phyloP scores from a whole-genome alignment of 2,329 filamentous ascomycete species.

The Ceratocystis diversiconidia region DNA sequence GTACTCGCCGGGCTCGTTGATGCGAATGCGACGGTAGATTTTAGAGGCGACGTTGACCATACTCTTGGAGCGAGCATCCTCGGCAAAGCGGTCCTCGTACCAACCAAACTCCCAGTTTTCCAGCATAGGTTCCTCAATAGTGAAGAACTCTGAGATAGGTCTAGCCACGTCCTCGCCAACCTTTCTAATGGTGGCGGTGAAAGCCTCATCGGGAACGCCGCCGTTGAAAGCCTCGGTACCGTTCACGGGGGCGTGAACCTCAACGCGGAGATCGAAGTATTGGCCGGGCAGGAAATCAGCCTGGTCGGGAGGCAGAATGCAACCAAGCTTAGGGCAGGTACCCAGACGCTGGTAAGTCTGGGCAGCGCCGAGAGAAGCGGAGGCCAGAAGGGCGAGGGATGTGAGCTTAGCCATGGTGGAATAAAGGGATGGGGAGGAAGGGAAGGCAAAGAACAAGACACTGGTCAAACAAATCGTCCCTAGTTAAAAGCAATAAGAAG shows the following conservation, averaged over 20 bases:
- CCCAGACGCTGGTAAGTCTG: constrained; percentile 48
- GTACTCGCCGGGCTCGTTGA: constrained; percentile 70
- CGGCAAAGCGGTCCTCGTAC: constrained; percentile 71
- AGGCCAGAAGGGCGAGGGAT: constrained; percentile 16
- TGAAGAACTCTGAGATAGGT: constrained; percentile 52
- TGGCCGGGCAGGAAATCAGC: constrained; percentile 74
- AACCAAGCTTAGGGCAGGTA: constrained; percentile 44
- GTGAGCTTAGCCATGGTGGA: constrained; percentile 14
- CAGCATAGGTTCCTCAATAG: constrained; percentile 52
- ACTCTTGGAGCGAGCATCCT: constrained; percentile 53
- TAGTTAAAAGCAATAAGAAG: neutral
- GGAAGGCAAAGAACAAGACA: constrained; percentile 1
- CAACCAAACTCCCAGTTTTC: constrained; percentile 76
- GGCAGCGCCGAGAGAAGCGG: constrained; percentile 25
- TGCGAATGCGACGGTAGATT: constrained; percentile 58
- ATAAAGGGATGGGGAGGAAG: neutral
- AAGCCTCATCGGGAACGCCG: constrained; percentile 56
- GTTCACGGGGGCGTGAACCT: constrained; percentile 69
- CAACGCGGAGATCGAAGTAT: constrained; percentile 69
- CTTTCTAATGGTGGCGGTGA: constrained; percentile 61
- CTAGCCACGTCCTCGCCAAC: constrained; percentile 36
- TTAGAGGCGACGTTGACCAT: constrained; percentile 70
- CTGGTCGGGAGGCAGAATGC: constrained; percentile 47
- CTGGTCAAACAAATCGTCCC: constrained; percentile 7
- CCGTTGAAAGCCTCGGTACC: constrained; percentile 62